Conservation (phyloP, 768 basidiomycete species). For the Suillus clintonianus region DNA sequence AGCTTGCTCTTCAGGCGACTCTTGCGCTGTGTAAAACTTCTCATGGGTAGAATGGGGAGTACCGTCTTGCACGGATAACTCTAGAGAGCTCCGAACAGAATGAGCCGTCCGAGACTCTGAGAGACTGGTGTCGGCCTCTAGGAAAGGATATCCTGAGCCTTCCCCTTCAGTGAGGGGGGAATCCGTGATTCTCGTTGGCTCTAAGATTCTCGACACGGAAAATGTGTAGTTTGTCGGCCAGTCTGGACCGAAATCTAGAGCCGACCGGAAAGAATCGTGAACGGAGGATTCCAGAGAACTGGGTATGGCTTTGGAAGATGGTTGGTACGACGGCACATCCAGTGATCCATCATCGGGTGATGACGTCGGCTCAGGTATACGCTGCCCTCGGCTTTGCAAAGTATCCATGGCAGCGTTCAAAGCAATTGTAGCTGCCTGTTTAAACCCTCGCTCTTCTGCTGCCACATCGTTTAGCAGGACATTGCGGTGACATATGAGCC, state of each 20-base stretch:
- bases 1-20: constrained; percentile 66
- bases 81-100: constrained; percentile 13
- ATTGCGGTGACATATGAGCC: constrained; percentile 71
- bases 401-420: constrained; percentile 71
- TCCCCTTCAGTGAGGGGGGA: constrained; percentile 33
- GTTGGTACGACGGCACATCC: constrained; percentile 16
- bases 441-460: constrained; percentile 68
- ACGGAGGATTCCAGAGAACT: constrained; percentile 46
- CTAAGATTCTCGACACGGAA: constrained; percentile 33
- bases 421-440: constrained; percentile 66
- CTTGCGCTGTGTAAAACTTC: constrained; percentile 46
- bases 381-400: constrained; percentile 40
- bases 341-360: constrained; percentile 30
- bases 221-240: constrained; percentile 47
- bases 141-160: constrained; percentile 25
- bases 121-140: constrained; percentile 26
- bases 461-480: constrained; percentile 76
- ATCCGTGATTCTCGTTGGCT: constrained; percentile 32
- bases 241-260: constrained; percentile 55
- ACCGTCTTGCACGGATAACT: constrained; percentile 13
- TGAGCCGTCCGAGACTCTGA: constrained; percentile 19
- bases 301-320: constrained; percentile 11
- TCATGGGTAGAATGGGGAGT: constrained; percentile 37
- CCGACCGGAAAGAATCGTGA: constrained; percentile 68
- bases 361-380: constrained; percentile 37